Evolutionary conservation across 805 yeast species (phyloP), one percentile per base, ranked within the genome.

Genomic region (Zygoascus flipseniorum): DNA sequence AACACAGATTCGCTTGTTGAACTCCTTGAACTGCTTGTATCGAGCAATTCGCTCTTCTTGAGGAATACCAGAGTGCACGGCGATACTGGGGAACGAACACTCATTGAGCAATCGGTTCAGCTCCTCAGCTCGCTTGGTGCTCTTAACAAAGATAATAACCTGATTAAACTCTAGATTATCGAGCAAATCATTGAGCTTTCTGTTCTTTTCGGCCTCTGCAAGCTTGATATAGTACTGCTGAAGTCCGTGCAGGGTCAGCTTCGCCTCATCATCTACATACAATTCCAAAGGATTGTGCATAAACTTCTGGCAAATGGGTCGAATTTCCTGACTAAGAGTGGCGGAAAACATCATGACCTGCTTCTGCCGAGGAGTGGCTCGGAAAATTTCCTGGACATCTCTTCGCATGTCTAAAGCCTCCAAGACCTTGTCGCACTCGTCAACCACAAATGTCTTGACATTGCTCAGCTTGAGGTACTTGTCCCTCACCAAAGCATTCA

Each of bases 311-410:
- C 97, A 92, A 55, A 93, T 83, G 58, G 97, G 97, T 72, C 96
- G 86, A 66, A 92, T 89, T 69, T 92, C 98, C 69, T 81, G 87
- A 48, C 96, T 83, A 64, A 92, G 79, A 53, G 99, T 92, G 61
- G 99, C 99, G 56, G 96, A 86, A 73, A 92, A 92, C 97, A 92
- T 92, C 98, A 93, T 90, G 54, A 93, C 98, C 77, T 92, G 99
- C 75, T 92, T 92, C 71, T 92, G 96, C 74, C 87, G 95, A 61
- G 99, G 99, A 51, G 99, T 92, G 57, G 87, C 87, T 72, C 97
- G 85, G 83, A 93, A 92, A 60, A 93, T 86, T 69, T 92, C 98
- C 78, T 92, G 99, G 55, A 92, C 97, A 69, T 92, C 99, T 72
- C 96, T 85, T 79, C 99, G 87, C 99, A 92, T 92, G 65, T 86